Percentiles rank a stretch among this genome's conserved stretches.
These are phyloP conservation scores for Eucalyptus lansdowneana DNA, from an alignment of 345 rosid genomes.

Conservation along the genomic window DNA sequence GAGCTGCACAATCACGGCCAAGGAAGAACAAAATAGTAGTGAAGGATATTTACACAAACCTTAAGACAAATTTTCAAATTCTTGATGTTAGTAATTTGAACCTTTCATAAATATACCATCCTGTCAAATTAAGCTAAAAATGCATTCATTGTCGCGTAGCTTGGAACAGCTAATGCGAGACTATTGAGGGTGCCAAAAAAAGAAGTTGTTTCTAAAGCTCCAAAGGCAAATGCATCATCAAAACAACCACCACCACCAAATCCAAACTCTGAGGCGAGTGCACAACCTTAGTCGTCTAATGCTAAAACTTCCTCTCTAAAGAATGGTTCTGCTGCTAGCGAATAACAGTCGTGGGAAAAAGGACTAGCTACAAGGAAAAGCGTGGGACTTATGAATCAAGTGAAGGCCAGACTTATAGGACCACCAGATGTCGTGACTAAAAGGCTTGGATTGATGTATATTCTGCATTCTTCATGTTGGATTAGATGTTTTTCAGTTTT, in stretches of 20 bases:
- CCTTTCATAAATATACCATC: not conserved
- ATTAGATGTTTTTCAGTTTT: not conserved
- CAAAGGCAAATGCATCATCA: not conserved
- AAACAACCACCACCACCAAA: not conserved
- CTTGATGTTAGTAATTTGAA: accelerated
- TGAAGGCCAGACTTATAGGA: not conserved
- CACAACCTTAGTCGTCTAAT: not conserved
- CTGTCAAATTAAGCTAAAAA: not conserved
- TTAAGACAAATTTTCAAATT: not conserved
- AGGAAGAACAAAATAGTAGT: not conserved
- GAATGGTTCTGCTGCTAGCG: not conserved
- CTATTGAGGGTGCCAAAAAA: not conserved
- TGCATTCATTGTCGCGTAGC: not conserved
- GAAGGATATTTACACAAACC: not conserved
- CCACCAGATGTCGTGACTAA: not conserved
- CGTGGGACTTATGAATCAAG: not conserved
- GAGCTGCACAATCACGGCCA: not conserved
- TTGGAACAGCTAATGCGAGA: not conserved
- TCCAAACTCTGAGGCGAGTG: not conserved
- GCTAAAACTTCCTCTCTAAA: not conserved
- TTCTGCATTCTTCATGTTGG: not conserved
- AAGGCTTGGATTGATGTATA: not conserved
- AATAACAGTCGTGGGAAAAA: not conserved
- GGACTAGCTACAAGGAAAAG: not conserved
- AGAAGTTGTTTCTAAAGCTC: not conserved